phyloP scores from a whole-genome alignment of 1,284 basidiomycete genomes.

The Trametes sp. region DNA sequence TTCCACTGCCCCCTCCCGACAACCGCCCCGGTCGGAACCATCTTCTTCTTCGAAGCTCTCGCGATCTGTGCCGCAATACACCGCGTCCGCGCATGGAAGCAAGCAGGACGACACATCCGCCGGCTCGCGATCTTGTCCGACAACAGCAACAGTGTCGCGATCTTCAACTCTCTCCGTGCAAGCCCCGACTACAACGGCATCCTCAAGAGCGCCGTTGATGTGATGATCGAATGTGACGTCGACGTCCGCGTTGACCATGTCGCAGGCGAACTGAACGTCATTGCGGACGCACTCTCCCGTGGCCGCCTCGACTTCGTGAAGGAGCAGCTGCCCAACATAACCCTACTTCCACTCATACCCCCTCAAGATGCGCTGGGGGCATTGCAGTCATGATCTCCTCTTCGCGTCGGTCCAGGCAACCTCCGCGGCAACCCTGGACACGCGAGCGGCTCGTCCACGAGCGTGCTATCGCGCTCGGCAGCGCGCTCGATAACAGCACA shows the following conservation, averaged over 20 bases:
- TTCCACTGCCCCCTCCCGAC: neutral
- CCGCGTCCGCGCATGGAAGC: neutral
- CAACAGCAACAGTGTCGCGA: slow-evolving; percentile 43
- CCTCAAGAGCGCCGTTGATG: slow-evolving; percentile 38
- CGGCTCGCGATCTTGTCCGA: slow-evolving; percentile 39
- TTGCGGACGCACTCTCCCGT: slow-evolving; percentile 40
- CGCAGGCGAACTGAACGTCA: slow-evolving; percentile 33
- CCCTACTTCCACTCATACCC: slow-evolving; percentile 9
- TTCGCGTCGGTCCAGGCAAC: slow-evolving; percentile 36
- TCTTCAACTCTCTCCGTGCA: slow-evolving; percentile 44
- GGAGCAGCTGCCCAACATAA: neutral
- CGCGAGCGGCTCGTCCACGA: slow-evolving; percentile 42
- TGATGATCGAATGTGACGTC: slow-evolving; percentile 29
- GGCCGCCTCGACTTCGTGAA: slow-evolving; percentile 26
- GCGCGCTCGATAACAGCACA: slow-evolving; percentile 38
- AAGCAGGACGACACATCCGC: slow-evolving; percentile 11
- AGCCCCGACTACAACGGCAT: slow-evolving; percentile 41
- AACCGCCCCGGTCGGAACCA: slow-evolving; percentile 17
- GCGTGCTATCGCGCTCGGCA: slow-evolving; percentile 26
- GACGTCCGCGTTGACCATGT: slow-evolving; percentile 39
- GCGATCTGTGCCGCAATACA: slow-evolving; percentile 28
- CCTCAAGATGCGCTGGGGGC: slow-evolving; percentile 19
- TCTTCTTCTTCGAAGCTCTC: slow-evolving; percentile 44
- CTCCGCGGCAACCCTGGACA: slow-evolving; percentile 42
- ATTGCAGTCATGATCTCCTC: neutral